These are phyloP conservation scores for Chaetomium olivaceum DNA, from an alignment of 2,329 filamentous ascomycete species.

Conservation along the genomic window DNA sequence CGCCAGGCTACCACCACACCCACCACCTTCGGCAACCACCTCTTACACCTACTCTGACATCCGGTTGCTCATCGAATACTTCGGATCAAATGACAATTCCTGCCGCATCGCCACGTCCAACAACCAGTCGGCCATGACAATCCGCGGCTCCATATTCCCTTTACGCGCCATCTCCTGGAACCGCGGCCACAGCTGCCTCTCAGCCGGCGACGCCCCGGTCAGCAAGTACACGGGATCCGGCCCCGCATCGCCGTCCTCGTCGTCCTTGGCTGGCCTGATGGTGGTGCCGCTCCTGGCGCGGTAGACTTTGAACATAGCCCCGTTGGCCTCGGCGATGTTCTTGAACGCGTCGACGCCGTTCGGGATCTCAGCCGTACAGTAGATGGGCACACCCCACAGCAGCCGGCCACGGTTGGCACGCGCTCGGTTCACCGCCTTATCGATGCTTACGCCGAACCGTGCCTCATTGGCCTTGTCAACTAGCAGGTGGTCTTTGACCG, in stretches of 20 bases:
- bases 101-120: conserved; percentile 88
- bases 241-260: conserved; percentile 61
- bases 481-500: conserved; percentile 66
- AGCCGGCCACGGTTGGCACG: conserved; percentile 75
- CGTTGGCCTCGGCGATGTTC: conserved; percentile 84
- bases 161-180: conserved; percentile 79
- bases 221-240: conserved; percentile 81
- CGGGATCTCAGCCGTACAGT: conserved; percentile 76
- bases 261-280: conserved; percentile 61
- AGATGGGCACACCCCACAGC: conserved; percentile 74
- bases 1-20: conserved; percentile 11
- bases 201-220: conserved; percentile 64
- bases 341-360: conserved; percentile 84
- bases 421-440: conserved; percentile 68
- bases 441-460: conserved; percentile 67
- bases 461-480: conserved; percentile 73
- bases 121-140: conserved; percentile 87
- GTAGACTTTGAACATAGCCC: conserved; percentile 78
- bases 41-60: conserved; percentile 16
- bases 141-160: conserved; percentile 75
- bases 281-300: conserved; percentile 69
- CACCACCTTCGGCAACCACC: background rate
- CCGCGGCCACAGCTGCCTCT: conserved; percentile 73
- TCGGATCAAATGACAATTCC: conserved; percentile 66
- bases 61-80: conserved; percentile 54